Percentiles rank a stretch among this genome's conserved stretches.
These are phyloP conservation scores for Hippophae tibetana DNA, from an alignment of 306 rosid species.

Conservation along the genomic window DNA sequence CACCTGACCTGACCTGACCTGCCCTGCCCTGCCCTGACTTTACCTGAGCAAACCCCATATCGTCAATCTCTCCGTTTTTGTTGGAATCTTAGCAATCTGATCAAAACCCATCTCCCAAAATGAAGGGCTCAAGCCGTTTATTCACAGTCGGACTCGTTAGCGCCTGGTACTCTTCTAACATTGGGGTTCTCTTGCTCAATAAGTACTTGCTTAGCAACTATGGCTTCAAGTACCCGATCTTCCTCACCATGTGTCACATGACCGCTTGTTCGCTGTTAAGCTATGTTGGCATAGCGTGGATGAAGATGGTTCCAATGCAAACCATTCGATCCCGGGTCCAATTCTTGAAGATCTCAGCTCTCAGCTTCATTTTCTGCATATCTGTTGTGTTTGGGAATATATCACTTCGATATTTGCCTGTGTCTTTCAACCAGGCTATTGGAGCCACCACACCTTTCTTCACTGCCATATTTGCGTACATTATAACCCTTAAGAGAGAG, in stretches of 20 bases:
- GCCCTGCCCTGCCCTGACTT: background rate
- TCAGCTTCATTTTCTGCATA: constrained; percentile 74
- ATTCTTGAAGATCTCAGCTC: constrained; percentile 76
- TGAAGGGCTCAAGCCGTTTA: constrained; percentile 63
- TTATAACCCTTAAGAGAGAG: constrained; percentile 81
- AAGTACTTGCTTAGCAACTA: constrained; percentile 90
- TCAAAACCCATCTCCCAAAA: constrained; percentile 29
- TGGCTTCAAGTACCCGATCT: constrained; percentile 97
- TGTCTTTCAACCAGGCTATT: constrained; percentile 83
- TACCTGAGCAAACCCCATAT: background rate
- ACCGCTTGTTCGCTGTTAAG: constrained; percentile 90
- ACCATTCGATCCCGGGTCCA: constrained; percentile 81
- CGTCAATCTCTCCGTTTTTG: background rate
- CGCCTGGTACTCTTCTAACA: constrained; percentile 93
- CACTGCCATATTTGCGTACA: constrained; percentile 88
- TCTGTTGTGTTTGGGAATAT: constrained; percentile 95
- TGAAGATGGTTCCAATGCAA: constrained; percentile 94
- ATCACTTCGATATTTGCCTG: constrained; percentile 82
- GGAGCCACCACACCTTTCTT: constrained; percentile 98
- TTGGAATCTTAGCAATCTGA: constrained; percentile 32
- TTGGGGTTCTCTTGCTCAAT: constrained; percentile 82
- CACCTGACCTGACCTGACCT: background rate
- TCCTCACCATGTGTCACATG: constrained; percentile 99
- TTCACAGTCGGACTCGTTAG: constrained; percentile 78
- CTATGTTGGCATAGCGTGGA: constrained; percentile 90